Evolutionary conservation across 179 eudicot genomes (phyloP).

Genomic region (Pouteria campechiana): DNA sequence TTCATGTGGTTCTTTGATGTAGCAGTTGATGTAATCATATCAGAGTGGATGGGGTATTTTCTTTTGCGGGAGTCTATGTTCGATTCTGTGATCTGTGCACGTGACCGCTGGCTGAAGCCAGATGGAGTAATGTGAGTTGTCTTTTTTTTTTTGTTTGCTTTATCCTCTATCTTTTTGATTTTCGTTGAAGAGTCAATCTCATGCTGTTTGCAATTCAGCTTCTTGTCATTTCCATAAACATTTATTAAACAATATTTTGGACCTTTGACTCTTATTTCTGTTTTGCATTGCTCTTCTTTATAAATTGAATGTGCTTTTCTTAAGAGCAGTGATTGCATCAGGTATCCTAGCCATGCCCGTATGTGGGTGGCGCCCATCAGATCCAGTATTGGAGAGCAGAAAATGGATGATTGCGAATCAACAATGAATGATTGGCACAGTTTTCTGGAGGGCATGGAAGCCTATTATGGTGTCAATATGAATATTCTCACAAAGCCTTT

Average conservation of each 20-base stretch:
- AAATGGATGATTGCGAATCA: constrained; percentile 58
- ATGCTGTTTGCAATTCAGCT: too few relatives aligned
- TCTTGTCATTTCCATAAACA: too few relatives aligned
- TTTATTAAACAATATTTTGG: too few relatives aligned
- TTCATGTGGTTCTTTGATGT: constrained; percentile 6
- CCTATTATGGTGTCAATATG: constrained; percentile 88
- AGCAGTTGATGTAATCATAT: constrained; percentile 90
- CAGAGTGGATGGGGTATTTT: constrained; percentile 99
- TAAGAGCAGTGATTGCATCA: too few relatives aligned
- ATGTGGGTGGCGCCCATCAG: constrained; percentile 94
- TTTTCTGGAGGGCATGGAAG: constrained; percentile 60
- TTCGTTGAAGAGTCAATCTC: too few relatives aligned
- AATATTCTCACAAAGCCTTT: constrained; percentile 58
- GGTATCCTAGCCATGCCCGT: constrained; percentile 98
- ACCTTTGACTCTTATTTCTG: too few relatives aligned
- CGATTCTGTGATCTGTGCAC: constrained; percentile 92
- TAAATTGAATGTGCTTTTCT: too few relatives aligned
- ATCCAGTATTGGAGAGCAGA: constrained; percentile 69
- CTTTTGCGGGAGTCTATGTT: constrained; percentile 98
- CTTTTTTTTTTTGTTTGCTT: too few relatives aligned
- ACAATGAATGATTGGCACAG: constrained; percentile 75
- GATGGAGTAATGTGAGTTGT: constrained; percentile 91
- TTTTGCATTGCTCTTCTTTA: too few relatives aligned
- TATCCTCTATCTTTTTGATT: too few relatives aligned
- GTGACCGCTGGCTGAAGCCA: constrained; percentile 95